Conservation (phyloP, 805 yeast species). For the Saccharomyces jurei region DNA sequence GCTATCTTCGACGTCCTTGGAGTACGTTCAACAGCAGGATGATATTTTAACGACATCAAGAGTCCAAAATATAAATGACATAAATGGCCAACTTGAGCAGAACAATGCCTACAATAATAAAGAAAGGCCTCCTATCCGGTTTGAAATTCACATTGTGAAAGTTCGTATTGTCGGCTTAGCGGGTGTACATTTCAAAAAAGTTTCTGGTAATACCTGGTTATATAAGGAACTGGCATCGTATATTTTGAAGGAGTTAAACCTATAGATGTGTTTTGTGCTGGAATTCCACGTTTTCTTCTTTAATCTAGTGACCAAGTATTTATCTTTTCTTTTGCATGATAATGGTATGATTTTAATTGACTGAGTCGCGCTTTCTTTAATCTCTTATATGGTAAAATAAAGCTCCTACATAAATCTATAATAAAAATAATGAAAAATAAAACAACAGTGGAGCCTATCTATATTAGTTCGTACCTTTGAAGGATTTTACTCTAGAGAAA, state of each 20-base stretch:
- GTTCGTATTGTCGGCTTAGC: constrained; percentile 84
- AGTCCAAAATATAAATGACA: constrained; percentile 50
- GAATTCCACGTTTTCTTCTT: not conserved
- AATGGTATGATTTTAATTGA: not conserved
- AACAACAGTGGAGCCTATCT: not conserved
- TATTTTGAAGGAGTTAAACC: constrained; percentile 62
- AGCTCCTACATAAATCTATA: not conserved
- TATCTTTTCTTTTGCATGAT: not conserved
- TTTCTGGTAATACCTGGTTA: constrained; percentile 91
- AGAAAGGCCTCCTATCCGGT: constrained; percentile 60
- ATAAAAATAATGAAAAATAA: not conserved
- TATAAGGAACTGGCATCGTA: constrained; percentile 86
- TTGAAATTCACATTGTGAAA: constrained; percentile 86
- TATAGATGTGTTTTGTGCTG: constrained; percentile 31
- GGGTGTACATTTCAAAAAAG: constrained; percentile 91
- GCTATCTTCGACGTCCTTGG: constrained; percentile 29
- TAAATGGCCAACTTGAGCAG: constrained; percentile 44
- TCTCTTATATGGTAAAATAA: not conserved
- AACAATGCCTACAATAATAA: constrained; percentile 19
- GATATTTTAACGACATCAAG: constrained; percentile 40
- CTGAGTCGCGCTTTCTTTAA: not conserved
- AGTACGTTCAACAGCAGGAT: constrained; percentile 26
- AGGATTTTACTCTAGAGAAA: constrained; percentile 54
- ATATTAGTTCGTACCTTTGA: not conserved
- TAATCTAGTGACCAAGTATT: not conserved